Evolutionary conservation across 768 basidiomycete species (phyloP), one percentile per base, ranked within the genome.

Genomic region (Russula ochroleuca): DNA sequence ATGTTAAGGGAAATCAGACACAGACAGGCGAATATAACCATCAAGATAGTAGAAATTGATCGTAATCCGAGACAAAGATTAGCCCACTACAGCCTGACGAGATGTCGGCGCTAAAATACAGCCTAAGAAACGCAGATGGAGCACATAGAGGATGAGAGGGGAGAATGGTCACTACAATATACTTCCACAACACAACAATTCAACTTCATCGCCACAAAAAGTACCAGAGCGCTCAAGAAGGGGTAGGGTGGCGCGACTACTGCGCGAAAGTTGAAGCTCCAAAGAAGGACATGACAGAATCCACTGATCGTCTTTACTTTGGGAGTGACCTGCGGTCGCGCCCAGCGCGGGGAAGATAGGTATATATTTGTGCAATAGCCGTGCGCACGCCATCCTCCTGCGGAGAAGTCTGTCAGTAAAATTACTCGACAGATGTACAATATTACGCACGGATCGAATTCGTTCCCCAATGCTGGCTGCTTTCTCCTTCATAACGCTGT

Each of bases 351-450:
- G 70, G 70, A 43, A 86, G 76, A 70, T 86, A 83, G 3, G 77
- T 81, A 67, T 83, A 82, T 41, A 87, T 81, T 6, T 78, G 77
- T 41, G 78, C 72, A 35, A 86, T 83, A 10, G 85, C 83, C n/a
- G 76, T 78, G 57, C 77, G 78, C 7, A 85, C 82, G 40, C 85
- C 85, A 58, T 83, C 74, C 76, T 87, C 84, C 81, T 83, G 61
- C 33, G 10, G 9, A n/a, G n/a, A 45, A 45, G 10, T 37, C 64
- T 52, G 25, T 40, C 23, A 28, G 40, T 14, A 6, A 28, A 38
- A 17, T n/a, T 13, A n/a, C 19, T 10, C 21, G 2, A 1, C 25
- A 49, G 15, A 31, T 23, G 40, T n/a, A 11, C 48, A 28, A 21
- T 7, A 35, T 6, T 17, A 71, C 75, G 54, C 45, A 77, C 79